Conservation (phyloP, 2,329 filamentous ascomycete genomes). For the Pyrenophora seminiperda region DNA sequence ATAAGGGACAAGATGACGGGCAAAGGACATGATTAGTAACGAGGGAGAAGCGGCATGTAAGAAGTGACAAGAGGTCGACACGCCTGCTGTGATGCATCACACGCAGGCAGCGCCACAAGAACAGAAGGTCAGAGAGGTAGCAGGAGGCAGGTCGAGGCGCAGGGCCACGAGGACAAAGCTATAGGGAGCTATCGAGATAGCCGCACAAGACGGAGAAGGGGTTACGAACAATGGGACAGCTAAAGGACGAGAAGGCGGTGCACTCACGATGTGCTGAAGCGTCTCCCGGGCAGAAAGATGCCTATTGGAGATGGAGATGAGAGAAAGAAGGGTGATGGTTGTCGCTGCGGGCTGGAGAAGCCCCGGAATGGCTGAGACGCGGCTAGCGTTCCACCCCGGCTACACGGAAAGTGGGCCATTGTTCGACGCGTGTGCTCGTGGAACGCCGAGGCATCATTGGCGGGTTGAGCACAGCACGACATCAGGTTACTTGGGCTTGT, state of each 20-base stretch:
- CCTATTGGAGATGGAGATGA: constrained; percentile 33
- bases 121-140: constrained; percentile 41
- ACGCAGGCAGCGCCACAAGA: constrained; percentile 37
- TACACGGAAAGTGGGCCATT: constrained; percentile 31
- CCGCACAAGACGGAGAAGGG: constrained; percentile 33
- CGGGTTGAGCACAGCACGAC: constrained; percentile 14
- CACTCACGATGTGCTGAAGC: constrained; percentile 49
- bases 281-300: constrained; percentile 27
- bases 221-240: constrained; percentile 37
- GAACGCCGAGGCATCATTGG: constrained; percentile 26
- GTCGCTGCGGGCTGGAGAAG: constrained; percentile 23
- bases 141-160: constrained; percentile 36
- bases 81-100: constrained; percentile 41
- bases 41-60: constrained; percentile 23
- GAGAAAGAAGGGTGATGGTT: constrained; percentile 31
- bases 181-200: constrained; percentile 39
- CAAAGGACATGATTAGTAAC: constrained; percentile 35
- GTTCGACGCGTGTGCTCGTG: constrained; percentile 21
- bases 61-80: constrained; percentile 36
- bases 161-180: constrained; percentile 41
- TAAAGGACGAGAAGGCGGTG: constrained; percentile 38
- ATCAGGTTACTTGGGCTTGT: constrained; percentile 6
- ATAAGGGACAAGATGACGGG: constrained; percentile 38
- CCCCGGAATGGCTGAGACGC: constrained; percentile 24
- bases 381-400: constrained; percentile 24